These are phyloP conservation scores for Dendrobium nobile DNA, from an alignment of 106 monocot species.

Conservation along the genomic window DNA sequence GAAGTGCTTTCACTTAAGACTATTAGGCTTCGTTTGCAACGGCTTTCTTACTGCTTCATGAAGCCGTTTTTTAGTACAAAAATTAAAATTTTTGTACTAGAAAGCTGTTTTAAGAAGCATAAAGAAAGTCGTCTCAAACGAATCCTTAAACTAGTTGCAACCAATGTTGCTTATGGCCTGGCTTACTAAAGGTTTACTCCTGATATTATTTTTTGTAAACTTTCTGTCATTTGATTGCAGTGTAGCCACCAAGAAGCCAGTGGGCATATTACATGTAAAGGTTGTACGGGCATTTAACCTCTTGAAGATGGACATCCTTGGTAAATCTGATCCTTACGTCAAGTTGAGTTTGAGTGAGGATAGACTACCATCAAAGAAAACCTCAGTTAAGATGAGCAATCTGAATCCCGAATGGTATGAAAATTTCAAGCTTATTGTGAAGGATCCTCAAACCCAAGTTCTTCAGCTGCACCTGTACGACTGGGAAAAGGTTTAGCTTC, in stretches of 20 bases:
- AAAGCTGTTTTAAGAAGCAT: no score
- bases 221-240: conserved; percentile 14
- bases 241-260: conserved; percentile 71
- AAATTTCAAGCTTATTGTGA: conserved; percentile 69
- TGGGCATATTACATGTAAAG: conserved; percentile 81
- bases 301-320: conserved; percentile 79
- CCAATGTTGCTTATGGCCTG: background rate
- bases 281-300: conserved; percentile 76
- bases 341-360: conserved; percentile 76
- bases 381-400: conserved; percentile 75
- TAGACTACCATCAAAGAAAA: conserved; percentile 66
- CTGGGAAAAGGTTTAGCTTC: conserved; percentile 90
- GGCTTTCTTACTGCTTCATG: no score
- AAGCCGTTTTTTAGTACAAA: no score
- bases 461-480: conserved; percentile 78
- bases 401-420: conserved; percentile 97
- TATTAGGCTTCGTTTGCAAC: no score
- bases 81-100: no score
- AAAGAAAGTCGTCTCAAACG: no score
- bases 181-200: background rate
- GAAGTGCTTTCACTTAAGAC: no score
- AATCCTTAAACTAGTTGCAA: background rate
- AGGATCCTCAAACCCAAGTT: conserved; percentile 73
- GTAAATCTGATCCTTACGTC: conserved; percentile 97
- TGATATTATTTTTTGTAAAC: background rate